Conservation (phyloP, 352 stramenopile species). For the Globisporangium polare region DNA sequence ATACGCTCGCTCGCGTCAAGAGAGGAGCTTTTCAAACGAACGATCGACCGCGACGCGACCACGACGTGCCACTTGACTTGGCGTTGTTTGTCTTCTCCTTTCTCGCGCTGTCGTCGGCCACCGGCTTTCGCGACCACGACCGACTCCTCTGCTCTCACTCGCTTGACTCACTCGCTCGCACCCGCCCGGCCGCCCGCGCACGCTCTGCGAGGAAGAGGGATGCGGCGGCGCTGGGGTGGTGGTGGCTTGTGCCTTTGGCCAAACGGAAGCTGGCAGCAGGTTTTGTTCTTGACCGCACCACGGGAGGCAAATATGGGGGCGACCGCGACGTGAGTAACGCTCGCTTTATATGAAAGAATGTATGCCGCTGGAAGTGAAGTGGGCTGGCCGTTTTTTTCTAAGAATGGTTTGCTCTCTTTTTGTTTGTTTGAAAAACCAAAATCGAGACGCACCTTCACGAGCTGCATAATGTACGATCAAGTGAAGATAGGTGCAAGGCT, state of each 20-base stretch:
- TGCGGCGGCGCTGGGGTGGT: not conserved
- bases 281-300: slow-evolving; percentile 1
- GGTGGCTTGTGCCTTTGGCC: not conserved
- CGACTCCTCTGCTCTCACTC: not conserved
- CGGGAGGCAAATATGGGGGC: not conserved
- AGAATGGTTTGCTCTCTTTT: too few species aligned
- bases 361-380: slow-evolving; percentile 4
- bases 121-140: not conserved
- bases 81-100: not conserved
- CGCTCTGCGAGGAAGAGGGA: slow-evolving; percentile 1
- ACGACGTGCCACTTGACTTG: not conserved
- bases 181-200: not conserved
- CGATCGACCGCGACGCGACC: slow-evolving; percentile 1
- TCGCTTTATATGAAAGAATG: slow-evolving; percentile 11
- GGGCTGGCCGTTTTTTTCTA: not conserved
- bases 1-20: not conserved
- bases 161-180: not conserved
- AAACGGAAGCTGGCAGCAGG: slow-evolving; percentile 1
- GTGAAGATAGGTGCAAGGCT: too few species aligned
- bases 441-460: not conserved
- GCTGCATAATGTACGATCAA: not conserved
- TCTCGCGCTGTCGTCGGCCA: not conserved
- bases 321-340: not conserved
- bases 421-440: slow-evolving; percentile 13
- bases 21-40: slow-evolving; percentile 1